phyloP scores from a whole-genome alignment of 768 basidiomycete species.

The Termitomyces sp. region DNA sequence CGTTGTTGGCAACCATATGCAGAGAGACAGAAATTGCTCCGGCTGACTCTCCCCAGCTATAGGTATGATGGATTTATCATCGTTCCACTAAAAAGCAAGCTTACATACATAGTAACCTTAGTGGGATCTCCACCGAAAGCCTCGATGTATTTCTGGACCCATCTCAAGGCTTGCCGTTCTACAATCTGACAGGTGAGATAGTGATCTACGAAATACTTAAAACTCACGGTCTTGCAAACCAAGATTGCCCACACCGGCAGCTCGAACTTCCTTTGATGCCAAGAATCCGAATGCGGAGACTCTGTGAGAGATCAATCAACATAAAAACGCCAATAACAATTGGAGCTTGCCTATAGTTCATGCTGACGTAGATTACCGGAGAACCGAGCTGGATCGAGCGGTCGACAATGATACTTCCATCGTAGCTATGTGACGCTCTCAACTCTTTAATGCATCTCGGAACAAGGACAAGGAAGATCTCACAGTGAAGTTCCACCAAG shows the following conservation, averaged over 20 bases:
- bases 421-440: slow-evolving; percentile 25
- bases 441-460: not conserved
- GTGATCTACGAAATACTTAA: not conserved
- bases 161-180: slow-evolving; percentile 35
- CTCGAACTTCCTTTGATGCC: slow-evolving; percentile 39
- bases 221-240: slow-evolving; percentile 56
- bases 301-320: not conserved
- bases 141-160: slow-evolving; percentile 58
- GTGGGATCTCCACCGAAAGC: slow-evolving; percentile 58
- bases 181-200: not conserved
- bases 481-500: slow-evolving; percentile 27
- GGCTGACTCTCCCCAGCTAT: slow-evolving; percentile 52
- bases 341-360: slow-evolving; percentile 41
- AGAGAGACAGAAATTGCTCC: slow-evolving; percentile 51
- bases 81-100: not conserved
- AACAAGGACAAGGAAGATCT: slow-evolving; percentile 26
- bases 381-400: slow-evolving; percentile 35
- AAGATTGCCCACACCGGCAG: slow-evolving; percentile 46
- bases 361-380: slow-evolving; percentile 47
- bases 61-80: not conserved
- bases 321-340: not conserved
- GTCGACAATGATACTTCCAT: slow-evolving; percentile 37
- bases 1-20: slow-evolving; percentile 46
- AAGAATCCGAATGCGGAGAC: slow-evolving; percentile 38
- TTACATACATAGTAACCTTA: slow-evolving; percentile 45